phyloP scores from a whole-genome alignment of 768 basidiomycete genomes.

The Pleurotus tuber-regium region DNA sequence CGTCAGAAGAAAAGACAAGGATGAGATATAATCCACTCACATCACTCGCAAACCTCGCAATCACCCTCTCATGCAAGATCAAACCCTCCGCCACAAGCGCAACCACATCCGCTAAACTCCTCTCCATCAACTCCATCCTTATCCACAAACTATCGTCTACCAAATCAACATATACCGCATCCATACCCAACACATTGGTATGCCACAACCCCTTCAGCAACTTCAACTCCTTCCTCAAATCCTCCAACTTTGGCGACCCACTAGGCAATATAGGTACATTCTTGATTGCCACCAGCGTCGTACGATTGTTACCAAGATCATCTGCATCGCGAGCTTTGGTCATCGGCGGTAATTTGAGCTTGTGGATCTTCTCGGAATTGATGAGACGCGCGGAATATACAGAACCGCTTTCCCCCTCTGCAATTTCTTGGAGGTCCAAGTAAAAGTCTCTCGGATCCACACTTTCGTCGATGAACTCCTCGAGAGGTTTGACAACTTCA shows the following conservation, averaged over 20 bases:
- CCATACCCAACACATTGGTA: slow-evolving; percentile 63
- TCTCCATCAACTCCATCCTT: slow-evolving; percentile 87
- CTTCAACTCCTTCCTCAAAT: slow-evolving; percentile 58
- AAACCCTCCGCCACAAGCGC: slow-evolving; percentile 60
- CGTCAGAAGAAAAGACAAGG: slow-evolving; percentile 10
- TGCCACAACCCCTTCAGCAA: slow-evolving; percentile 58
- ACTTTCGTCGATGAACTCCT: slow-evolving; percentile 60
- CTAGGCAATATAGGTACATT: slow-evolving; percentile 57
- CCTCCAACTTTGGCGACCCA: slow-evolving; percentile 60
- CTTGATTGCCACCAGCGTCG: slow-evolving; percentile 73
- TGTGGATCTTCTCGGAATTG: slow-evolving; percentile 32
- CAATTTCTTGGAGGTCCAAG: slow-evolving; percentile 70
- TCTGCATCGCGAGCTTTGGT: slow-evolving; percentile 37
- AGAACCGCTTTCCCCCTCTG: slow-evolving; percentile 79
- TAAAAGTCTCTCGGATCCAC: slow-evolving; percentile 65
- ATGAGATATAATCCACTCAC: slow-evolving; percentile 41
- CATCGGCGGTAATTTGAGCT: slow-evolving; percentile 37
- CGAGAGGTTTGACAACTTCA: slow-evolving; percentile 54
- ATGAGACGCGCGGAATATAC: slow-evolving; percentile 50
- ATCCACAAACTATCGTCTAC: slow-evolving; percentile 76
- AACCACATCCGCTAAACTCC: slow-evolving; percentile 81
- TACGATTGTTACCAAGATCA: slow-evolving; percentile 29
- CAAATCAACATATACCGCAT: slow-evolving; percentile 68
- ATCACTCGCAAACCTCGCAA: slow-evolving; percentile 76
- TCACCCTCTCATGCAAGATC: slow-evolving; percentile 61